Evolutionary conservation across 2,329 filamentous ascomycete genomes (phyloP).

Genomic region (Trichophyton verrucosum): DNA sequence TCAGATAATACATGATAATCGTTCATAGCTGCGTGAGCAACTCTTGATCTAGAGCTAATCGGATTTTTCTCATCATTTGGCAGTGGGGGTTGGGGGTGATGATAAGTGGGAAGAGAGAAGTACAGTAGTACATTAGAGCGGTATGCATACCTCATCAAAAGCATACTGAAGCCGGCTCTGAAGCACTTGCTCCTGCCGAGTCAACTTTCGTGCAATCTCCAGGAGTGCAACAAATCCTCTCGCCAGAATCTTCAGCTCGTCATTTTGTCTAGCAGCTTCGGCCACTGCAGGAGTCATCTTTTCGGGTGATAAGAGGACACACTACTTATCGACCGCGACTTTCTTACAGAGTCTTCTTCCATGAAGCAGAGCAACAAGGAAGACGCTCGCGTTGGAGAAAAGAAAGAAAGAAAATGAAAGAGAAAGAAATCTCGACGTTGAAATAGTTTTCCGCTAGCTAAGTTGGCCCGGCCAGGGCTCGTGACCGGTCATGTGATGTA

Average conservation of each 20-base stretch:
- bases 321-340: neutral
- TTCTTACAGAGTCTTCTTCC: neutral
- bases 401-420: neutral
- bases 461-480: neutral
- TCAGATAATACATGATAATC: conserved; percentile 49
- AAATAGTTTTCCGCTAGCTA: neutral
- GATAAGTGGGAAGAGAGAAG: conserved; percentile 3
- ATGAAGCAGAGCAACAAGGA: neutral
- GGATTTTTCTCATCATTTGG: conserved; percentile 39
- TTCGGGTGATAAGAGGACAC: neutral
- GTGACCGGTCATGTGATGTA: neutral
- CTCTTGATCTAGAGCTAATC: conserved; percentile 79
- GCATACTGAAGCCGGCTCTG: conserved; percentile 28
- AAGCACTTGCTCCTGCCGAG: conserved; percentile 28
- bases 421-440: neutral
- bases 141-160: conserved; percentile 28
- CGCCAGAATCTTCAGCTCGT: conserved; percentile 23
- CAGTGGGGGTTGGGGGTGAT: neutral
- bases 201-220: conserved; percentile 29
- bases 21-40: conserved; percentile 48
- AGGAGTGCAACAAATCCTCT: conserved; percentile 32
- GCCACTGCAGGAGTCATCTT: neutral
- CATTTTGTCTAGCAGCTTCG: conserved; percentile 21
- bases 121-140: conserved; percentile 3
- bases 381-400: neutral